Percentiles rank a stretch among this genome's conserved stretches.
Conservation (phyloP, 805 yeast genomes). For the Cyberlindnera misumaiensis region DNA sequence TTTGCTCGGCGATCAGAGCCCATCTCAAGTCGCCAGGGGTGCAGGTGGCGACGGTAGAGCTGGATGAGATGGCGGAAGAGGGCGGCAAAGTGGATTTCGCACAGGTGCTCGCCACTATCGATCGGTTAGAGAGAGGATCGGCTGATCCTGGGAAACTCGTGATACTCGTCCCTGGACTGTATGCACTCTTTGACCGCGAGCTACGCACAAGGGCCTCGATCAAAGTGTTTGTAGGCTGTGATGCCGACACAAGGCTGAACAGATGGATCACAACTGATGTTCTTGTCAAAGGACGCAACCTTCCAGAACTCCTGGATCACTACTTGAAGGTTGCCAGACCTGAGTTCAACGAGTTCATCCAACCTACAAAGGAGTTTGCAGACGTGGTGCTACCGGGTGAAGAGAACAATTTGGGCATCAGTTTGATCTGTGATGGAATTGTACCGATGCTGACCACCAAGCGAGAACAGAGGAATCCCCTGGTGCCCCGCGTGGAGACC, state of each 20-base stretch:
- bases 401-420: conserved; percentile 50
- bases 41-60: neutral
- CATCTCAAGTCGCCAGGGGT: neutral
- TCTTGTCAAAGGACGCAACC: conserved; percentile 13
- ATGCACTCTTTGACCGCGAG: conserved; percentile 62
- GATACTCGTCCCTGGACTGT: conserved; percentile 65
- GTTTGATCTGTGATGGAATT: conserved; percentile 60
- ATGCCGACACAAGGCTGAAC: conserved; percentile 78
- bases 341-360: conserved; percentile 61
- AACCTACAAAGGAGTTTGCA: conserved; percentile 64
- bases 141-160: conserved; percentile 22
- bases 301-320: conserved; percentile 27
- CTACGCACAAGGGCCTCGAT: conserved; percentile 52
- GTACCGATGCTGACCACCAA: conserved; percentile 14
- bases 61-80: conserved; percentile 12
- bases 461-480: conserved; percentile 1
- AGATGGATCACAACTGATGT: conserved; percentile 52
- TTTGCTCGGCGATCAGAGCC: neutral
- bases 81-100: conserved; percentile 25
- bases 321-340: conserved; percentile 54
- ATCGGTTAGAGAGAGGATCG: neutral
- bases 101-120: conserved; percentile 14
- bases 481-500: conserved; percentile 2
- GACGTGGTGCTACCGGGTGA: conserved; percentile 74
- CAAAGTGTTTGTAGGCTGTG: conserved; percentile 74